Evolutionary conservation across 2,329 filamentous ascomycete species (phyloP).

Genomic region (Ambrosiella xylebori): DNA sequence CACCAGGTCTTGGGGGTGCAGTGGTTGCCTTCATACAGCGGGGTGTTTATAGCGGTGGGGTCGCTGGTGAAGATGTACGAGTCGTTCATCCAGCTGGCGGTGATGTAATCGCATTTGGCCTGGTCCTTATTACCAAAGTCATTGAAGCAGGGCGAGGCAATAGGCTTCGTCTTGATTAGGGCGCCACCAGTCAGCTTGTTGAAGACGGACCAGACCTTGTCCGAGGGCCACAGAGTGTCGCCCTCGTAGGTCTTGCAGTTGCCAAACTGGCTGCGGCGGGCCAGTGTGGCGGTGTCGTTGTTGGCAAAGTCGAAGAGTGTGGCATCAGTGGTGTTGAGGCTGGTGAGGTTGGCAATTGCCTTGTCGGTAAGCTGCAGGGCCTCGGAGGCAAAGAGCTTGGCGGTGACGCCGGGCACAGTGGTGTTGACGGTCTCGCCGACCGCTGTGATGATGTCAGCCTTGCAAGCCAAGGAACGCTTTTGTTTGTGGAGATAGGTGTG

Average conservation of each 20-base stretch:
- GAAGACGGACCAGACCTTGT: constrained; percentile 17
- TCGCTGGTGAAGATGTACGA: constrained; percentile 11
- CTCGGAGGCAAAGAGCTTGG: constrained; percentile 5
- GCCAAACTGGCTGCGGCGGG: neutral
- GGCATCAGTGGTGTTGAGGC: constrained; percentile 3
- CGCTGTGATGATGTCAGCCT: constrained; percentile 4
- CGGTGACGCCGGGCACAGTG: neutral
- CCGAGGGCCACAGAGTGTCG: constrained; percentile 18
- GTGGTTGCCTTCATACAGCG: constrained; percentile 13
- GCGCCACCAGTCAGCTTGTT: constrained; percentile 19
- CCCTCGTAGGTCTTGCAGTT: constrained; percentile 20
- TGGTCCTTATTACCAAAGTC: constrained; percentile 15
- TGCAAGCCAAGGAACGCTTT: constrained; percentile 6
- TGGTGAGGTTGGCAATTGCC: neutral
- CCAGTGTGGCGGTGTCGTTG: neutral
- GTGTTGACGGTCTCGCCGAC: constrained; percentile 6
- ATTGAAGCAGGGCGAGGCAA: constrained; percentile 19
- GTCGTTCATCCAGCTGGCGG: constrained; percentile 14
- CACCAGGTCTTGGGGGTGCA: constrained; percentile 10
- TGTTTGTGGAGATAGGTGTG: neutral
- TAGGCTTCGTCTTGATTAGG: constrained; percentile 20
- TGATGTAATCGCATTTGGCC: constrained; percentile 18
- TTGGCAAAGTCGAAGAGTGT: constrained; percentile 8
- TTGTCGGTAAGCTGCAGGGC: constrained; percentile 6
- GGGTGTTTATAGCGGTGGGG: constrained; percentile 16